Evolutionary conservation across 164 flowering plant genomes (phyloP).

Genomic region (Chimonanthus salicifolius): DNA sequence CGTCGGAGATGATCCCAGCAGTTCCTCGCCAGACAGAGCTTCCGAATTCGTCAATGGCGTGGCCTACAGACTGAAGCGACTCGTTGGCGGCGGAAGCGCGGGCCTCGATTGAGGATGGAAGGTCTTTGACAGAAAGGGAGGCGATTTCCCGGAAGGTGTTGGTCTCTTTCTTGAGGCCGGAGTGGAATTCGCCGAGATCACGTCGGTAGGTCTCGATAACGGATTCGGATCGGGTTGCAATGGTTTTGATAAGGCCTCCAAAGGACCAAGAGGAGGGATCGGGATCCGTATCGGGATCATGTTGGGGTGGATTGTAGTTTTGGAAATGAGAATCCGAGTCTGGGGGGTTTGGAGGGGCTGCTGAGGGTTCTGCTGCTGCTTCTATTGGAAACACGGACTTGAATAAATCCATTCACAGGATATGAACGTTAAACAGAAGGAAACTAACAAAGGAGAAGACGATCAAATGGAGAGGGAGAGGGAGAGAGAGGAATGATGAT

Average conservation of each 20-base stretch:
- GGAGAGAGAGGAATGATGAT: too few species aligned
- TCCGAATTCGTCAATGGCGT: slow-evolving; percentile 66
- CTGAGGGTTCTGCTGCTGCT: not conserved
- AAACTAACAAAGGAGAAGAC: too few species aligned
- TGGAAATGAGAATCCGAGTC: not conserved
- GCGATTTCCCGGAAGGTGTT: slow-evolving; percentile 51
- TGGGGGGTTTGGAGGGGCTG: not conserved
- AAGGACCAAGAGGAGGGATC: slow-evolving; percentile 39
- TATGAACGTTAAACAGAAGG: too few species aligned
- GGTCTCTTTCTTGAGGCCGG: slow-evolving; percentile 69
- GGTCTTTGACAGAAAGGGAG: slow-evolving; percentile 52
- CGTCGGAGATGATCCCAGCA: slow-evolving; percentile 51
- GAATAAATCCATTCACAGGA: slow-evolving; percentile 61
- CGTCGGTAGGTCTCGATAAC: slow-evolving; percentile 58
- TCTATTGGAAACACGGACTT: slow-evolving; percentile 66
- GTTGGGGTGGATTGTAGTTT: slow-evolving; percentile 3
- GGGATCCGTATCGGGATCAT: not conserved
- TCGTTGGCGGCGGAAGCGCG: slow-evolving; percentile 72
- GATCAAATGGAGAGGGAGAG: too few species aligned
- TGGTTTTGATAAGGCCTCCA: slow-evolving; percentile 53
- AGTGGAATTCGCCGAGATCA: slow-evolving; percentile 70
- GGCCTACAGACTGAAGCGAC: slow-evolving; percentile 74
- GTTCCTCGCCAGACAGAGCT: slow-evolving; percentile 59
- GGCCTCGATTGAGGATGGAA: slow-evolving; percentile 58
- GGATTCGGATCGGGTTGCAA: slow-evolving; percentile 62